Base-by-base conservation (phyloP, 2,329 filamentous ascomycete genomes). In the Fusarium nematophilum region DNA sequence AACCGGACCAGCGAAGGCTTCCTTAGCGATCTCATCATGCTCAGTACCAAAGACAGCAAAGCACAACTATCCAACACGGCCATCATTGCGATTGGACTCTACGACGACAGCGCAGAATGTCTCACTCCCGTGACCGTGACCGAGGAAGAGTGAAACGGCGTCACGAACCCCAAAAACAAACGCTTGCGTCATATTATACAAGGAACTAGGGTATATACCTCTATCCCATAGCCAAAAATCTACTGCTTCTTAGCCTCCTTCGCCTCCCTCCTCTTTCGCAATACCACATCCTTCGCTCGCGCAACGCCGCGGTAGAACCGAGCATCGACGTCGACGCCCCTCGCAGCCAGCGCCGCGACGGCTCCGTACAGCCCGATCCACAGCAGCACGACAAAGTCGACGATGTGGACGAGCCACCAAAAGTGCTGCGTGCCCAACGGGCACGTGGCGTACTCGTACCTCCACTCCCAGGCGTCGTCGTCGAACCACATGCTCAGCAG, bases 401-500 rank as follows among this genome's bases (percentile, higher is more conserved):
- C 57, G 38, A 93, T 82, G 79, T 98, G 93, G 6, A 95, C 87
- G 5, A 86, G 82, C 95, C 95, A 99, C 95, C 95, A 99, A 46
- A 93, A 83, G 78, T 97, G 92, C 81, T 97, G 94, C 18, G 88
- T 86, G 1, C 95, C 95, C 29, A 96, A 78, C 3, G 85, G 82
- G 72, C 95, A 99, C 61, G 86, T 90, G 8, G 80, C 81, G 66
- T 95, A 95, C 66, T 94, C 91, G 64, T 91, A 91, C 62, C 83
- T 83, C 95, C 95, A 99, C 72, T 90, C 86, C 81, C 86, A 88
- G 1, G 76, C 75, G 3, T 82, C 79, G 51, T 84, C 75, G 73
- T 98, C 92, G 71, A 94, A 98, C 94, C 94, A 99, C 1, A 91
- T 83, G 59, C 90, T 95, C 33, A 99, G 76, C 34, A 99, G 80